Evolutionary conservation across 352 stramenopile genomes (phyloP).

Genomic region (Plasmopara viticola): DNA sequence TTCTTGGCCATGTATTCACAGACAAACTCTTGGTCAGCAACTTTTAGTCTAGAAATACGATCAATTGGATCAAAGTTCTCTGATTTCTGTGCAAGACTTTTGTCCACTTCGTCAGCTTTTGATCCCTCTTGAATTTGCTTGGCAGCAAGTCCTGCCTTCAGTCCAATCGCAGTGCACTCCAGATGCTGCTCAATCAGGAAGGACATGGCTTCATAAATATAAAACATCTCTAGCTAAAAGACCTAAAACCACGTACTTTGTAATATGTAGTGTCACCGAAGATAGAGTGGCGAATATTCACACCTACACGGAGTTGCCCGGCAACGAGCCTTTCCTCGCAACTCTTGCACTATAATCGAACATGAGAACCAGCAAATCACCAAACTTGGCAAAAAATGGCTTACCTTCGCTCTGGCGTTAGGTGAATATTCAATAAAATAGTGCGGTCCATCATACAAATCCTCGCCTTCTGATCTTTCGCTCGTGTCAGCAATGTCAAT

Average conservation of each 20-base stretch:
- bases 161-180: constrained; percentile 24
- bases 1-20: constrained; percentile 55
- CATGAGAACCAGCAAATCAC: not conserved
- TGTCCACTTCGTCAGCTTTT: constrained; percentile 10
- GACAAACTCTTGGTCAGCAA: constrained; percentile 41
- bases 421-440: constrained; percentile 69
- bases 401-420: constrained; percentile 55
- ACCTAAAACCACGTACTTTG: constrained; percentile 40
- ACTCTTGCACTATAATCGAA: constrained; percentile 53
- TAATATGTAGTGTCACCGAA: constrained; percentile 78
- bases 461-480: constrained; percentile 24
- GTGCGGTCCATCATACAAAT: constrained; percentile 39
- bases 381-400: not conserved
- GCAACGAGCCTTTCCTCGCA: constrained; percentile 59
- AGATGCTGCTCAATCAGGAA: constrained; percentile 24
- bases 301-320: constrained; percentile 41
- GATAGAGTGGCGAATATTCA: constrained; percentile 67
- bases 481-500: constrained; percentile 30
- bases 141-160: constrained; percentile 11
- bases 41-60: constrained; percentile 35
- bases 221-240: constrained; percentile 1
- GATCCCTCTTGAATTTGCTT: constrained; percentile 13
- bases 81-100: constrained; percentile 9
- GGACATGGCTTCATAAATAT: not conserved
- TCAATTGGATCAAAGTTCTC: constrained; percentile 35